A percentile compares a stretch with the other conserved stretches of the same genome.
phyloP scores from a whole-genome alignment of 352 stramenopile species.

The Thraustotheca clavata region DNA sequence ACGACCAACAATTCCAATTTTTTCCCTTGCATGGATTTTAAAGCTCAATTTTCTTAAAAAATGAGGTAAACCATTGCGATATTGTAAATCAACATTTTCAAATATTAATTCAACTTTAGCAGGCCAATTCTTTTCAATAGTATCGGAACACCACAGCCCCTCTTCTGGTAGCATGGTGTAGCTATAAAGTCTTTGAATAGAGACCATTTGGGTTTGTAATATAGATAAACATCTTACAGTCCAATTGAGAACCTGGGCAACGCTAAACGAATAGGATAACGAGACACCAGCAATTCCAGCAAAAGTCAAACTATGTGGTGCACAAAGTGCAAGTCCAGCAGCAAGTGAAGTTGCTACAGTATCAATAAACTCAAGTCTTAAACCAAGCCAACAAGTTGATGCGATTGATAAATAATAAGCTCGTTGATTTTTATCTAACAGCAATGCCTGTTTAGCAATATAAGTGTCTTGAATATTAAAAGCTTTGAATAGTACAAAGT shows the following conservation, averaged over 20 bases:
- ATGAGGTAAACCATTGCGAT: constrained; percentile 68
- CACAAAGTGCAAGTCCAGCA: constrained; percentile 47
- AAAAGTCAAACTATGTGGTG: constrained; percentile 23
- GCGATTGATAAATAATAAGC: constrained; percentile 71
- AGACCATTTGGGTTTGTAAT: constrained; percentile 82
- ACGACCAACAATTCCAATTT: constrained; percentile 76
- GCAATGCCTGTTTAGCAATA: not conserved
- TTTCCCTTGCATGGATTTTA: constrained; percentile 69
- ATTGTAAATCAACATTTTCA: constrained; percentile 86
- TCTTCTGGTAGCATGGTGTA: constrained; percentile 19
- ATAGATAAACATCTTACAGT: constrained; percentile 77
- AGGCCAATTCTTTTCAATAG: constrained; percentile 59
- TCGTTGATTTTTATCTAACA: constrained; percentile 22
- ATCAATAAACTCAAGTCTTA: constrained; percentile 82
- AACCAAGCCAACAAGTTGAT: constrained; percentile 84
- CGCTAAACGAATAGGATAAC: constrained; percentile 72
- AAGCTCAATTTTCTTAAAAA: constrained; percentile 73
- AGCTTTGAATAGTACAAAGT: constrained; percentile 31
- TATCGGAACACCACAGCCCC: not conserved
- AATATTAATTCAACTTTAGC: constrained; percentile 77
- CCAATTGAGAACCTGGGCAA: constrained; percentile 87
- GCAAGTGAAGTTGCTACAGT: constrained; percentile 85
- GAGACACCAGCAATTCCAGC: constrained; percentile 62
- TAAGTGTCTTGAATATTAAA: constrained; percentile 25
- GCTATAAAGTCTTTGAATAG: constrained; percentile 46